A percentile compares a stretch with the other conserved stretches of the same genome.
phyloP scores from a whole-genome alignment of 2,329 filamentous ascomycete species.

The Colletotrichum liaoningense region DNA sequence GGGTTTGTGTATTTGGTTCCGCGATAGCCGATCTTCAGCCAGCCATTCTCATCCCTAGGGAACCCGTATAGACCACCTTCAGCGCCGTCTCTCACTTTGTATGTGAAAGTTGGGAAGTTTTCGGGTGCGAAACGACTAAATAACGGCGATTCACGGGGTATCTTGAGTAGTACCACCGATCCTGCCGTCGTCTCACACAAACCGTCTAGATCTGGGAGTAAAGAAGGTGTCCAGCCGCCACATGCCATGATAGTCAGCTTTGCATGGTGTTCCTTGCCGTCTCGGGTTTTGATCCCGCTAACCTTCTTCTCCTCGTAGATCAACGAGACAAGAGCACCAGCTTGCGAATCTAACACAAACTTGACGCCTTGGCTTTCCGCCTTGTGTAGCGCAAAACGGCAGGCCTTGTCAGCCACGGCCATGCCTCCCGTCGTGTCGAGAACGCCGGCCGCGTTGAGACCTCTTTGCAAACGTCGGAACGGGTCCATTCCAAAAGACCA shows the following conservation, averaged over 20 bases:
- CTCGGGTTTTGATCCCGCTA: slow-evolving; percentile 51
- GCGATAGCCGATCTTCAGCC: slow-evolving; percentile 45
- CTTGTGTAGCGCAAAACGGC: slow-evolving; percentile 56
- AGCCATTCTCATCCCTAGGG: slow-evolving; percentile 39
- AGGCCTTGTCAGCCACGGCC: slow-evolving; percentile 58
- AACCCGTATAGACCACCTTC: slow-evolving; percentile 43
- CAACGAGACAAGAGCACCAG: slow-evolving; percentile 46
- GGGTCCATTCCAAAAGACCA: slow-evolving; percentile 49
- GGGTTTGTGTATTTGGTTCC: slow-evolving; percentile 53
- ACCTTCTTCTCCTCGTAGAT: slow-evolving; percentile 40
- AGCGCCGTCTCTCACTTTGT: slow-evolving; percentile 38
- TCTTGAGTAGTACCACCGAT: slow-evolving; percentile 34
- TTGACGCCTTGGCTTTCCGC: slow-evolving; percentile 52
- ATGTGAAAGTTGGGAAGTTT: slow-evolving; percentile 37
- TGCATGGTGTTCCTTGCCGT: slow-evolving; percentile 48
- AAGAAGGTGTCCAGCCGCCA: slow-evolving; percentile 43
- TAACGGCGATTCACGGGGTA: slow-evolving; percentile 30
- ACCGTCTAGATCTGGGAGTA: slow-evolving; percentile 37
- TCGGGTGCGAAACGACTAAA: slow-evolving; percentile 32
- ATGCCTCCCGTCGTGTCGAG: slow-evolving; percentile 60
- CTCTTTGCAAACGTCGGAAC: slow-evolving; percentile 45
- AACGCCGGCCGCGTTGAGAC: slow-evolving; percentile 48
- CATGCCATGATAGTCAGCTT: slow-evolving; percentile 52
- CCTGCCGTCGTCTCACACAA: slow-evolving; percentile 38
- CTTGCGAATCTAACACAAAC: slow-evolving; percentile 49